Evolutionary conservation across 2,329 filamentous ascomycete genomes (phyloP).

Genomic region (Waltergamsia citrina): DNA sequence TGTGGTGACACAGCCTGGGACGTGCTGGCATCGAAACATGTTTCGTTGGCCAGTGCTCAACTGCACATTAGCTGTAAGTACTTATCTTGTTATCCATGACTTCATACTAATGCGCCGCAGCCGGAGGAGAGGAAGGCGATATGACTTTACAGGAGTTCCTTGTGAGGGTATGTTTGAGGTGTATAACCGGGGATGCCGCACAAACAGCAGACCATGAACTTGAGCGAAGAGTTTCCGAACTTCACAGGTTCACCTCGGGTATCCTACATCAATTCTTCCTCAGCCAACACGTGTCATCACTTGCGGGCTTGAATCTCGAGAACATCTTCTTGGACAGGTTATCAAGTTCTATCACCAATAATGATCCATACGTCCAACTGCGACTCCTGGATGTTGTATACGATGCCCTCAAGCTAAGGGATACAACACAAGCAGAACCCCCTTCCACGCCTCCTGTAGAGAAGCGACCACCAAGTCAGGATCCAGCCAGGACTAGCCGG

Average conservation of each 20-base stretch:
- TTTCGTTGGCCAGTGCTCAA: conserved; percentile 15
- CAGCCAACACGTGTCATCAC: conserved; percentile 47
- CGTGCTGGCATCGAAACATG: conserved; percentile 52
- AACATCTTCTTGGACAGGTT: conserved; percentile 61
- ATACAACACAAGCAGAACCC: conserved; percentile 26
- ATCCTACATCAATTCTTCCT: conserved; percentile 62
- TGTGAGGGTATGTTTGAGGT: conserved; percentile 54
- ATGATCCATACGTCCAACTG: conserved; percentile 65
- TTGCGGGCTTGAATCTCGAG: conserved; percentile 61
- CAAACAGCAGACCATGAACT: conserved; percentile 12
- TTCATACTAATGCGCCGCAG: conserved; percentile 22
- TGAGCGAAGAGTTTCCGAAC: conserved; percentile 43
- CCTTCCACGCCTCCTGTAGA: conserved; percentile 36
- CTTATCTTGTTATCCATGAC: not conserved
- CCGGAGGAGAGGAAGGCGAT: conserved; percentile 40
- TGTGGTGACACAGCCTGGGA: conserved; percentile 59
- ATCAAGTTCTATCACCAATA: conserved; percentile 45
- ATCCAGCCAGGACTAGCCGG: conserved; percentile 28
- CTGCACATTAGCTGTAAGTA: conserved; percentile 41
- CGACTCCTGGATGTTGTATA: conserved; percentile 72
- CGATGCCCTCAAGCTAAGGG: conserved; percentile 59
- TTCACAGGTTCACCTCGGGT: conserved; percentile 62
- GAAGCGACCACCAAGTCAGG: conserved; percentile 31
- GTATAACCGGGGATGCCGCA: conserved; percentile 30
- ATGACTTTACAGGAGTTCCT: conserved; percentile 60